phyloP scores from a whole-genome alignment of 2,329 filamentous ascomycete species.

The Sphaerulina populicola region DNA sequence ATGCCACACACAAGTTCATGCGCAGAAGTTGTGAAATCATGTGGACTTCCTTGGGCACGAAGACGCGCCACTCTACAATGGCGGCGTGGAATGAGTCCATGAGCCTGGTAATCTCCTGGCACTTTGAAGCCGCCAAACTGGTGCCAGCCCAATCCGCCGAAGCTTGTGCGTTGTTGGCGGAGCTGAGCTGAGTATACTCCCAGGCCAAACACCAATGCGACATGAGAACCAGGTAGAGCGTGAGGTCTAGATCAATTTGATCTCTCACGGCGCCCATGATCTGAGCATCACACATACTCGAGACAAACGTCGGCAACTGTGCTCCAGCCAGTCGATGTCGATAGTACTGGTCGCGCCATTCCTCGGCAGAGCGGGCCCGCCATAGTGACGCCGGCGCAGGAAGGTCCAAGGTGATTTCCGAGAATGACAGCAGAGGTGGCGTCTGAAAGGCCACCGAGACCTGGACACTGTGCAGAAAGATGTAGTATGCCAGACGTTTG shows the following conservation, averaged over 20 bases:
- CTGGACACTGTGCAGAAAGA: constrained; percentile 18
- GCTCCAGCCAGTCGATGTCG: constrained; percentile 7
- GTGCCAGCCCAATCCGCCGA: constrained; percentile 15
- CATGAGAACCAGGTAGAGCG: constrained; percentile 17
- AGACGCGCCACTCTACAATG: constrained; percentile 17
- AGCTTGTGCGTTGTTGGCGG: constrained; percentile 20
- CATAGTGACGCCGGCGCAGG: constrained; percentile 16
- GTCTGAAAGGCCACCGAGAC: constrained; percentile 17
- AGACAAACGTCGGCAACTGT: constrained; percentile 14
- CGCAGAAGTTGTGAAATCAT: constrained; percentile 19
- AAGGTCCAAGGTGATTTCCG: constrained; percentile 18
- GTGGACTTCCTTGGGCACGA: constrained; percentile 19
- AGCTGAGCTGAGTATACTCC: constrained; percentile 19
- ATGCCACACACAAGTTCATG: constrained; percentile 20
- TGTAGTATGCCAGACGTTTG: constrained; percentile 16
- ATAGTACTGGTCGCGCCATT: constrained; percentile 19
- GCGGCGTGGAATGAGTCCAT: constrained; percentile 18
- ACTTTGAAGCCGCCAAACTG: constrained; percentile 17
- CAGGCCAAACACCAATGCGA: constrained; percentile 17
- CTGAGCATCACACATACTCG: constrained; percentile 15
- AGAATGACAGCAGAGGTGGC: constrained; percentile 17
- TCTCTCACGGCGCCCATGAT: constrained; percentile 11
- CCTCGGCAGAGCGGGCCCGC: constrained; percentile 13
- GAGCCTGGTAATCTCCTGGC: constrained; percentile 12
- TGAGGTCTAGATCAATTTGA: constrained; percentile 17